Base-by-base conservation (phyloP, 2,329 filamentous ascomycete species). In the Apiospora malaysiana region DNA sequence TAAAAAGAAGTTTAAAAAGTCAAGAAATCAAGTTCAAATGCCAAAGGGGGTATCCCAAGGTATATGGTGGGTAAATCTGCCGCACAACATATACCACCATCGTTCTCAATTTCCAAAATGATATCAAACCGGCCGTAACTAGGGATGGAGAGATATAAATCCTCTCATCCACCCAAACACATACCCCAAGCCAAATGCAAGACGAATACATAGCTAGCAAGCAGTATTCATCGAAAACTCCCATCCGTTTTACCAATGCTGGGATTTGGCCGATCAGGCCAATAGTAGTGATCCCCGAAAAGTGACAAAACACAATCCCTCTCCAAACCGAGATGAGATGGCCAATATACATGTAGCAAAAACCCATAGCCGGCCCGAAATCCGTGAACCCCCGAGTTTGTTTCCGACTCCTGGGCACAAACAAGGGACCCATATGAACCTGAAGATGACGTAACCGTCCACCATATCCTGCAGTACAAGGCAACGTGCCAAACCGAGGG, bases 81-180 rank as follows among this genome's bases (percentile, higher is more conserved):
- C 18, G 10, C 51, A 32, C 51, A 59, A 37, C 12, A 32, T 9
- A 21, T 27, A 59, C 18, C 25, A 32, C 51, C 16, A 9, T 59
- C 32, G 51, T n/a, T 59, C 42, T 59, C 51, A 59, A 59, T 59
- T 59, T 59, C 51, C 51, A 59, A 59, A 59, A 59, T 59, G 51
- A 59, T 37, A 59, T 59, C 9, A 59, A 59, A 37, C 49, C 49
- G 47, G 10, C 12, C 46, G 51, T 16, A 45, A 56, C n/a, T 27
- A 37, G 51, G 51, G 4, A 32, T 37, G 27, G 18, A 37, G 21
- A 32, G 5, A 56, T 18, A 27, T 18, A 8, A 6, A 21, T 56
- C 49, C 25, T 37, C 4, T 16, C 27, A 21, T 37, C 25, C 49
- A 2, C 32, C 25, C 16, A 59, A 37, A 12, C 4, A n/a, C 16